These are phyloP conservation scores for Ceratocystis albifundus DNA, from an alignment of 2,329 filamentous ascomycete species.

Conservation along the genomic window DNA sequence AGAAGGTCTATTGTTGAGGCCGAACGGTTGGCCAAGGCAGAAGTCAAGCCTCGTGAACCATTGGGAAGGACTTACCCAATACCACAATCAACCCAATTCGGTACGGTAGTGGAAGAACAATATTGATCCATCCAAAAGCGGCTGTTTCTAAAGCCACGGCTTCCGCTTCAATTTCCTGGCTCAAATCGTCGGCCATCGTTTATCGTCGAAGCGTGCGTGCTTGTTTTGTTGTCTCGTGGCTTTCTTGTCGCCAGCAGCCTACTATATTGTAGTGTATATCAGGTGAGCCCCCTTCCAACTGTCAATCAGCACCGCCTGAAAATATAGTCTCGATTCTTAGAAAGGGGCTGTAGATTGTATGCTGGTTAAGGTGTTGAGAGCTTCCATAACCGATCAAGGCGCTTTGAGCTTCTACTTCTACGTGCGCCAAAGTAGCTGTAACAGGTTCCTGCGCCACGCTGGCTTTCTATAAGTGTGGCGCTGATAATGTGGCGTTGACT, in stretches of 20 bases:
- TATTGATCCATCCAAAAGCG: conserved; percentile 22
- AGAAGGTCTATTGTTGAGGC: conserved; percentile 1
- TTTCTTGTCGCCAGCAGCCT: neutral
- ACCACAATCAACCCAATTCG: conserved; percentile 77
- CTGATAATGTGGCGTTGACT: neutral
- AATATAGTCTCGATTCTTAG: neutral
- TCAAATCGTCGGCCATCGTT: conserved; percentile 17
- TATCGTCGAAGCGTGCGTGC: neutral
- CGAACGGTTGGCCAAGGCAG: neutral
- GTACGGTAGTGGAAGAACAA: conserved; percentile 65
- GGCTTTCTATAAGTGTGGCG: neutral
- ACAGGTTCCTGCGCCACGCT: neutral
- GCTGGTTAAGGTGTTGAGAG: neutral
- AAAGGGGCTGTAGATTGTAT: conserved; percentile 1
- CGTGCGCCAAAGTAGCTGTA: neutral
- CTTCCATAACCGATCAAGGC: neutral
- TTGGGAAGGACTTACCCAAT: conserved; percentile 49
- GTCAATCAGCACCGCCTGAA: neutral
- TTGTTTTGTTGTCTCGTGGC: neutral
- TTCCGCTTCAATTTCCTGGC: conserved; percentile 24
- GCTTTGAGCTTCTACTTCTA: conserved; percentile 3
- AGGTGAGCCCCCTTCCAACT: conserved; percentile 1
- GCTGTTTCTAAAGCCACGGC: conserved; percentile 19
- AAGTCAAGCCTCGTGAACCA: neutral
- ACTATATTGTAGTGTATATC: neutral